Base-by-base conservation (phyloP, 1,284 basidiomycete genomes). In the Ceratobasidium sp. region DNA sequence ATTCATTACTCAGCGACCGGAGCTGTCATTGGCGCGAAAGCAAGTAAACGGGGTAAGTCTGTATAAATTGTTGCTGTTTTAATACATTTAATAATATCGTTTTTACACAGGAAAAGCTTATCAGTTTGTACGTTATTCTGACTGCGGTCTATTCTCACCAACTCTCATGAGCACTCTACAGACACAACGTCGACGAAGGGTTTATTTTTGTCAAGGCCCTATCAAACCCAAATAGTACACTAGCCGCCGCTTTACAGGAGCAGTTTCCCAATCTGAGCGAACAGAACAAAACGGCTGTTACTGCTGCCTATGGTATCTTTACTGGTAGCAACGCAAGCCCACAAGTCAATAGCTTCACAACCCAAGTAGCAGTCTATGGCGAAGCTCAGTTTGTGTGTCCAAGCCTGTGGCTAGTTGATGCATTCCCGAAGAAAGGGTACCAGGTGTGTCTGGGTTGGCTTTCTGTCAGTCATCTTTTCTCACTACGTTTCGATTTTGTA, bases 31-130 rank as follows among this genome's bases (percentile, higher is more conserved):
- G 44, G 57, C 70, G 2, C 56, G 57, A n/a, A 46, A 73, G 52
- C 70, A 73, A 59, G 70, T 73, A n/a, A 73, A 73, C 44, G 70
- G 71, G 61, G 71, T 52, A 54, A n/a, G 71, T 62, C 12, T n/a
- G 28, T 12, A 33, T 40, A 17, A 26, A 3, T 52, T 23, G 3
- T 62, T 33, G n/a, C 13, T 46, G 38, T 6, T 23, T 6, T 6
- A 62, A 3, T 12, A 46, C 56, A 44, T 33, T 17, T 48, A 73
- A 61, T 15, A n/a, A 33, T 10, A 57, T 61, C 12, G 7, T 38
- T 50, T 44, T 23, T 74, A 10, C 57, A 59, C 56, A 74, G 71
- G 59, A 64, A 54, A 74, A 62, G 44, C 12, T 74, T 20, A 74
- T 74, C 26, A 74, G 71, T 46, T 54, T 74, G 71, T 74, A 64